Percentiles rank a stretch among this genome's conserved stretches.
These are phyloP conservation scores for Aspergillus quadricinctus DNA, from an alignment of 2,329 filamentous ascomycete genomes.

Conservation along the genomic window DNA sequence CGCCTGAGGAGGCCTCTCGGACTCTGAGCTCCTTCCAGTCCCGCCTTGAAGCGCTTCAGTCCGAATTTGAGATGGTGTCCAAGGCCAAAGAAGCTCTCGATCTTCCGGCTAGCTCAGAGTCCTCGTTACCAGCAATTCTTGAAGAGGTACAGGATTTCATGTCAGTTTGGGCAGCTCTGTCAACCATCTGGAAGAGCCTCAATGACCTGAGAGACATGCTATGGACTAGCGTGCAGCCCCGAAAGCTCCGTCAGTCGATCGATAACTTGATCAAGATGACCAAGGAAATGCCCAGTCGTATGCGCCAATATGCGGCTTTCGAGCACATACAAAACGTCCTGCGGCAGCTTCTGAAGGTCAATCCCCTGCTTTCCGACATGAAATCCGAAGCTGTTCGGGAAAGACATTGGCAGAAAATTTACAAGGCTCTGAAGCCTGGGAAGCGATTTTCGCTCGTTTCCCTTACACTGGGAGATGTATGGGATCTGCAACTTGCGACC, in stretches of 20 bases:
- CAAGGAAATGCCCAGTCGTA: slow-evolving; percentile 97
- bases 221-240: slow-evolving; percentile 93
- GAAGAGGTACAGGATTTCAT: slow-evolving; percentile 99
- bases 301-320: slow-evolving; percentile 99
- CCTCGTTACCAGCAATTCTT: slow-evolving; percentile 75
- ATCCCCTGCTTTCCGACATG: slow-evolving; percentile 78
- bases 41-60: slow-evolving; percentile 77
- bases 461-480: slow-evolving; percentile 96
- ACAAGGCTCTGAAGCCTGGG: slow-evolving; percentile 87
- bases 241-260: slow-evolving; percentile 84
- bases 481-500: slow-evolving; percentile 87
- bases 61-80: slow-evolving; percentile 86
- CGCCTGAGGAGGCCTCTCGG: slow-evolving; percentile 79
- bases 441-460: slow-evolving; percentile 92
- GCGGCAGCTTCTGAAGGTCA: slow-evolving; percentile 84
- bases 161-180: slow-evolving; percentile 93
- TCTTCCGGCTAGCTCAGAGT: slow-evolving; percentile 73
- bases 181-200: slow-evolving; percentile 93
- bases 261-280: slow-evolving; percentile 95
- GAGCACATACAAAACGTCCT: slow-evolving; percentile 94
- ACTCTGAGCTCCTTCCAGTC: slow-evolving; percentile 79
- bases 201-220: slow-evolving; percentile 88
- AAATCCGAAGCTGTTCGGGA: slow-evolving; percentile 96
- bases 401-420: slow-evolving; percentile 96
- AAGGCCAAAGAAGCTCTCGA: slow-evolving; percentile 97